A percentile compares a stretch with the other conserved stretches of the same genome.
Conservation (phyloP, 1,139 yeast species). For the Magnusiomyces suaveolens region DNA sequence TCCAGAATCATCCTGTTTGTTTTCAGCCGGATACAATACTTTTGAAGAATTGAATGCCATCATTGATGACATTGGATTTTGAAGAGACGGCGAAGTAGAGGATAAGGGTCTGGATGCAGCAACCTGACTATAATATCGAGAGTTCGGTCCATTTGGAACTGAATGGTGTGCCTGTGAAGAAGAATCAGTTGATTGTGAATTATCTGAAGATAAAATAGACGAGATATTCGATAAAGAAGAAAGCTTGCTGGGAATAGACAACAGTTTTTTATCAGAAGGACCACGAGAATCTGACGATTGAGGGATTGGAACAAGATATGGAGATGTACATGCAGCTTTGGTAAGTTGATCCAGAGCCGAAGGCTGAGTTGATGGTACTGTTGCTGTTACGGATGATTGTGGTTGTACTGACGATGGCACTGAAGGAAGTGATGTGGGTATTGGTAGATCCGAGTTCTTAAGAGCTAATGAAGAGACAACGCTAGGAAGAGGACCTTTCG, state of each 20-base stretch:
- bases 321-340: slow-evolving; percentile 23
- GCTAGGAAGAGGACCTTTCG: neutral
- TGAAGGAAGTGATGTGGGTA: neutral
- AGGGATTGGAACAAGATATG: slow-evolving; percentile 22
- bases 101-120: neutral
- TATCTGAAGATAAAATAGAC: neutral
- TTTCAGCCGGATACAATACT: neutral
- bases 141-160: neutral
- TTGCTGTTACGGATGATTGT: neutral
- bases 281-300: slow-evolving; percentile 19
- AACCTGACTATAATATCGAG: neutral
- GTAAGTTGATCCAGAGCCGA: slow-evolving; percentile 21
- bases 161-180: neutral
- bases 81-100: neutral
- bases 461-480: neutral
- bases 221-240: neutral
- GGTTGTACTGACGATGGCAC: neutral
- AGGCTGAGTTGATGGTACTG: slow-evolving; percentile 1
- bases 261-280: slow-evolving; percentile 3
- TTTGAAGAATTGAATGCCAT: neutral
- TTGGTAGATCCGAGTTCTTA: neutral
- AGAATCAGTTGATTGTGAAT: neutral
- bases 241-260: neutral
- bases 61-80: neutral
- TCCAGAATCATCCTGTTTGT: neutral